Evolutionary conservation across 768 basidiomycete genomes (phyloP).

Genomic region (Hydnomerulius pinastri): DNA sequence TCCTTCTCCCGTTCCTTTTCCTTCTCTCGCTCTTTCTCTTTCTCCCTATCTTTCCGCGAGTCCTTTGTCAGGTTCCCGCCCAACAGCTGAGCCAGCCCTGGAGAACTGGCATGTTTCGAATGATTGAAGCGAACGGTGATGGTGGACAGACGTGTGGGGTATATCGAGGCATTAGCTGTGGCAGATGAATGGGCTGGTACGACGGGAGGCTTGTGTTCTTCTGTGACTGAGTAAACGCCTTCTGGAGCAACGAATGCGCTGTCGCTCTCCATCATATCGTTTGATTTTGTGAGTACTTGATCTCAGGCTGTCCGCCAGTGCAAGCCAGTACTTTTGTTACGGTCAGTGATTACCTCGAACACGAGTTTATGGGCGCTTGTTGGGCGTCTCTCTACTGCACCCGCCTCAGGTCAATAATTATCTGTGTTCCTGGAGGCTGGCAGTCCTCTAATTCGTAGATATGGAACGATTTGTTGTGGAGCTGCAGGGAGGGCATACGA

Average conservation of each 20-base stretch:
- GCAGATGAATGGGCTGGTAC: conserved; percentile 40
- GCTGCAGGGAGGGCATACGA: too few relatives aligned
- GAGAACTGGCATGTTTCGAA: conserved; percentile 51
- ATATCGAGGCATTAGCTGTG: conserved; percentile 34
- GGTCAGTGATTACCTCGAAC: too few relatives aligned
- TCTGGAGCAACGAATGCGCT: conserved; percentile 86
- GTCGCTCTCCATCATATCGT: conserved; percentile 69
- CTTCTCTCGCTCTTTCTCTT: conserved; percentile 35
- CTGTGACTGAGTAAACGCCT: conserved; percentile 86
- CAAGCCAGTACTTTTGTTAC: not conserved
- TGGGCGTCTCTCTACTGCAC: too few relatives aligned
- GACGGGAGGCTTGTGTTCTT: conserved; percentile 74
- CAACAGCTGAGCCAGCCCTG: conserved; percentile 69
- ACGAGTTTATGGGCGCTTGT: too few relatives aligned
- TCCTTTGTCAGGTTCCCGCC: conserved; percentile 62
- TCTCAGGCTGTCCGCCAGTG: not conserved
- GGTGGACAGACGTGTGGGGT: conserved; percentile 65
- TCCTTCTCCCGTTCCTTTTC: conserved; percentile 43
- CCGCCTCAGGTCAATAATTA: too few relatives aligned
- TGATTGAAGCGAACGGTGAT: conserved; percentile 64
- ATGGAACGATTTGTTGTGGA: too few relatives aligned
- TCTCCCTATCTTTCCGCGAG: conserved; percentile 54
- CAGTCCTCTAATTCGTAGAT: too few relatives aligned
- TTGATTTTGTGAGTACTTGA: conserved; percentile 2
- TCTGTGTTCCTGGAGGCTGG: too few relatives aligned